Percentiles rank a stretch among this genome's conserved stretches.
These are phyloP conservation scores for Saccharomyces paradoxus DNA, from an alignment of 805 yeast genomes.

Conservation along the genomic window DNA sequence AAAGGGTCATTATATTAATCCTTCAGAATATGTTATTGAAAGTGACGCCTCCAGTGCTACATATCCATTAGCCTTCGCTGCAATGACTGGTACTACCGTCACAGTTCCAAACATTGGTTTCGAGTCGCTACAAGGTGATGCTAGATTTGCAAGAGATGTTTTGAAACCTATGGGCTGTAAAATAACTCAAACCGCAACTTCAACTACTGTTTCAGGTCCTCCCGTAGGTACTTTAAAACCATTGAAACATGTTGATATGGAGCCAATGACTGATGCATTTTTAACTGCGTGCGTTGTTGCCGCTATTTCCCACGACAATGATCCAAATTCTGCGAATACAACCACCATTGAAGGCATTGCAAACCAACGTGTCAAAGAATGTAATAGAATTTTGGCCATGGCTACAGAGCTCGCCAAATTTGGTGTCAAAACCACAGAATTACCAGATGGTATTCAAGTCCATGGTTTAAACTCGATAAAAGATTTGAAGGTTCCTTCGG, in stretches of 20 bases:
- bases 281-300: slow-evolving; percentile 95
- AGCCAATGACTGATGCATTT: slow-evolving; percentile 99
- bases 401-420: slow-evolving; percentile 78
- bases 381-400: slow-evolving; percentile 95
- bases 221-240: slow-evolving; percentile 60
- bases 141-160: slow-evolving; percentile 90
- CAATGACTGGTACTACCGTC: slow-evolving; percentile 86
- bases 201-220: slow-evolving; percentile 92
- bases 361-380: slow-evolving; percentile 95
- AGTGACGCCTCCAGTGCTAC: slow-evolving; percentile 98
- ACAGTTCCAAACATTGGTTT: slow-evolving; percentile 93
- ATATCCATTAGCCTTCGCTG: slow-evolving; percentile 95
- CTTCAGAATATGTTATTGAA: slow-evolving; percentile 79
- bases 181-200: slow-evolving; percentile 72
- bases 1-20: slow-evolving; percentile 69
- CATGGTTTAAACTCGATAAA: slow-evolving; percentile 52
- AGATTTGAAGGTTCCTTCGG: slow-evolving; percentile 48
- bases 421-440: slow-evolving; percentile 78
- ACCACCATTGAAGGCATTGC: slow-evolving; percentile 93
- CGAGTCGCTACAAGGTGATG: slow-evolving; percentile 91
- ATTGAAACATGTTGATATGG: slow-evolving; percentile 82
- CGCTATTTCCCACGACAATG: slow-evolving; percentile 65
- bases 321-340: slow-evolving; percentile 33
- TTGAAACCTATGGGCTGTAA: slow-evolving; percentile 90
- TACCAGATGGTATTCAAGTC: slow-evolving; percentile 87